phyloP scores from a whole-genome alignment of 257 asterid genomes.

The Ilex aquifolium region DNA sequence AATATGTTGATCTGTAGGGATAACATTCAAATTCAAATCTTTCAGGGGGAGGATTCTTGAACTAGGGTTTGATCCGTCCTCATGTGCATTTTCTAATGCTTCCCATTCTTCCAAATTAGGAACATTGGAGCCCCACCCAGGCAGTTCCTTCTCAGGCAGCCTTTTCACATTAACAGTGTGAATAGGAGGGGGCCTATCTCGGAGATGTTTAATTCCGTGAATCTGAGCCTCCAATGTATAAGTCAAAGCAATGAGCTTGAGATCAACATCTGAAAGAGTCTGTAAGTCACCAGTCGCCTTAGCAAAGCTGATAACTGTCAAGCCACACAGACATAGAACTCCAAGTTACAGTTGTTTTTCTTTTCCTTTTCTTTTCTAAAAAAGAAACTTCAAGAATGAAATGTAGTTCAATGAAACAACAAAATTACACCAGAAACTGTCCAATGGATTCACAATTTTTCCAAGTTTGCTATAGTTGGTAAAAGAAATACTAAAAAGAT shows the following conservation, averaged over 20 bases:
- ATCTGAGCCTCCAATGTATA: conserved; percentile 72
- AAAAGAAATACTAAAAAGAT: no score
- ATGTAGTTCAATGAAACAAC: neutral
- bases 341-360: conserved; percentile 2
- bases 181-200: conserved; percentile 82
- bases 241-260: conserved; percentile 91
- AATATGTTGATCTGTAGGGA: conserved; percentile 36
- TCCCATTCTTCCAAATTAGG: conserved; percentile 97
- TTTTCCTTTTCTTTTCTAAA: no score
- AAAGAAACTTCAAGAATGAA: no score
- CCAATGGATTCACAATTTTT: no score
- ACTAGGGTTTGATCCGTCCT: conserved; percentile 32
- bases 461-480: no score
- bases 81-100: conserved; percentile 66
- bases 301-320: conserved; percentile 78
- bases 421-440: no score
- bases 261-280: conserved; percentile 96
- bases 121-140: conserved; percentile 97
- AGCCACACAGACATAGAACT: conserved; percentile 7
- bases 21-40: conserved; percentile 47
- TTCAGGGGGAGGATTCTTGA: conserved; percentile 78
- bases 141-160: conserved; percentile 92
- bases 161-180: conserved; percentile 72
- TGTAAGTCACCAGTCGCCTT: conserved; percentile 97
- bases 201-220: conserved; percentile 77